phyloP scores from a whole-genome alignment of 2,329 filamentous ascomycete genomes.

The Neophaeococcomyces mojaviensis region DNA sequence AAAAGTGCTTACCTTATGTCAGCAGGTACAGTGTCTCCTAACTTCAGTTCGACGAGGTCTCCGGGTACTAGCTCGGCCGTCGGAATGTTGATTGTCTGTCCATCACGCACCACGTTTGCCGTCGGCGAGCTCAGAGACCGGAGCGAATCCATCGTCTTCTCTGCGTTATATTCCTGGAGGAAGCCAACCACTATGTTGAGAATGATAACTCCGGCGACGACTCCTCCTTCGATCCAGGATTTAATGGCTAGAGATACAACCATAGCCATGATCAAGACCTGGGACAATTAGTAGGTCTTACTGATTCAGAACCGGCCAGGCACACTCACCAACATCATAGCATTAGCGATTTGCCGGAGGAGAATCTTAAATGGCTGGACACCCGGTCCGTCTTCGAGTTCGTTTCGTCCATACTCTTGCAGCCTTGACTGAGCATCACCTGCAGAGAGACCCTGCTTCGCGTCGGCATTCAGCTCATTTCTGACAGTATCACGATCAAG shows the following conservation, averaged over 20 bases:
- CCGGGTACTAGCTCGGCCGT: slow-evolving; percentile 54
- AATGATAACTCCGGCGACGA: slow-evolving; percentile 52
- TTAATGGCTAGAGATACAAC: slow-evolving; percentile 50
- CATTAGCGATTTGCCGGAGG: slow-evolving; percentile 46
- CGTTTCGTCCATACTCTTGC: slow-evolving; percentile 44
- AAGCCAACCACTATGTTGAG: slow-evolving; percentile 53
- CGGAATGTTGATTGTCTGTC: slow-evolving; percentile 45
- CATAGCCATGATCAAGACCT: slow-evolving; percentile 55
- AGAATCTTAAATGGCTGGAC: slow-evolving; percentile 44
- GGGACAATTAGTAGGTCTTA: not conserved
- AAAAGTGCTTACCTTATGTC: slow-evolving; percentile 47
- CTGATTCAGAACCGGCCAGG: slow-evolving; percentile 37
- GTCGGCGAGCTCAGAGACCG: slow-evolving; percentile 49
- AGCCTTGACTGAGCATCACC: slow-evolving; percentile 50
- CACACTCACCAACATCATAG: slow-evolving; percentile 55
- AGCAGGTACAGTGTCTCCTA: slow-evolving; percentile 53
- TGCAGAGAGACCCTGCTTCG: slow-evolving; percentile 50
- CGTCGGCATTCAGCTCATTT: slow-evolving; percentile 48
- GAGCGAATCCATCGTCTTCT: slow-evolving; percentile 53
- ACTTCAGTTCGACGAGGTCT: slow-evolving; percentile 46
- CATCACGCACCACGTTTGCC: slow-evolving; percentile 50
- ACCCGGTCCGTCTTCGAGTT: slow-evolving; percentile 39
- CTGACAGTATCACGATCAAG: slow-evolving; percentile 48
- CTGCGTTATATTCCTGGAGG: slow-evolving; percentile 52
- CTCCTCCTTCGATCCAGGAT: slow-evolving; percentile 52